A percentile compares a stretch with the other conserved stretches of the same genome.
These are phyloP conservation scores for Xylaria sp. DNA, from an alignment of 2,329 filamentous ascomycete genomes.

Conservation along the genomic window DNA sequence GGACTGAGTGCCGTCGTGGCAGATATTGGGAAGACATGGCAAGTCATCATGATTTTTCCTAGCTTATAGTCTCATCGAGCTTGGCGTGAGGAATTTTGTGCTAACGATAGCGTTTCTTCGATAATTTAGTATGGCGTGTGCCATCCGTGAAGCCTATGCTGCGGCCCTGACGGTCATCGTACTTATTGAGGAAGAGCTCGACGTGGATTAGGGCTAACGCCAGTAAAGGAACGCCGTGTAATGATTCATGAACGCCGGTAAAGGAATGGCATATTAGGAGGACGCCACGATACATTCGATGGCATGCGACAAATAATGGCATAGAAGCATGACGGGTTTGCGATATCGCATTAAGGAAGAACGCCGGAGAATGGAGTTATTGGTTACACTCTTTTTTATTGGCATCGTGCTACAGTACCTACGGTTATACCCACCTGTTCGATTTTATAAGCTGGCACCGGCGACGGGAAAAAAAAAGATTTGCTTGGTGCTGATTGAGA, in stretches of 20 bases:
- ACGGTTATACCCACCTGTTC: conserved; percentile 32
- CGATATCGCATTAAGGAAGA: conserved; percentile 8
- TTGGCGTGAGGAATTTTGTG: conserved; percentile 25
- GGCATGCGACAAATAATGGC: conserved; percentile 10
- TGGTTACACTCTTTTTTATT: neutral
- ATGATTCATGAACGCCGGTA: conserved; percentile 18
- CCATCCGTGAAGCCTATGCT: conserved; percentile 79
- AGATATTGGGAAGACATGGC: conserved; percentile 75
- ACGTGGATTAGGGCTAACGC: conserved; percentile 46
- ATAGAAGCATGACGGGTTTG: neutral
- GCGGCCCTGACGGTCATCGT: conserved; percentile 79
- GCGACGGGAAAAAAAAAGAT: neutral
- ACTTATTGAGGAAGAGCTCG: conserved; percentile 65
- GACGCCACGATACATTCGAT: neutral
- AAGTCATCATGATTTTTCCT: conserved; percentile 47
- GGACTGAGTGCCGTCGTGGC: conserved; percentile 77
- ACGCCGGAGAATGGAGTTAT: conserved; percentile 27
- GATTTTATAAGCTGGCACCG: neutral
- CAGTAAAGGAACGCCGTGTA: conserved; percentile 13
- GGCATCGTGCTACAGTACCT: neutral
- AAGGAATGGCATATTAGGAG: neutral
- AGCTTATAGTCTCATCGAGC: conserved; percentile 5
- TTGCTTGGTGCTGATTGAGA: neutral
- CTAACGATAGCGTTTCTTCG: conserved; percentile 26
- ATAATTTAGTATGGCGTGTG: conserved; percentile 71